Percentiles rank a stretch among this genome's conserved stretches.
phyloP scores from a whole-genome alignment of 2,329 filamentous ascomycete species.

The Lasiodiplodia hormozganensis region DNA sequence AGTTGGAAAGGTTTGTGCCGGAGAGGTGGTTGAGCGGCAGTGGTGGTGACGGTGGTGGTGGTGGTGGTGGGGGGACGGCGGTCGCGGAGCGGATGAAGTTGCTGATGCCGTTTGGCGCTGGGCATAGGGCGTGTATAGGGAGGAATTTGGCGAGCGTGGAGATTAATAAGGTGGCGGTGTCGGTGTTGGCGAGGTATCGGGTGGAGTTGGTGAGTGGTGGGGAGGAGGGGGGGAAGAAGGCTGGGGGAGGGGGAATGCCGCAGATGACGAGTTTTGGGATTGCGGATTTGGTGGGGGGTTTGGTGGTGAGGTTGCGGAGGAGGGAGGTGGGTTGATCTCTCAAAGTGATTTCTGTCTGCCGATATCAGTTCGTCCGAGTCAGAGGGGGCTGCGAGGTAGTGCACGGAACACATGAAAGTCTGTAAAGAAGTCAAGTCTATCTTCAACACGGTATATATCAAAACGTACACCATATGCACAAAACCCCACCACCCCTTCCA shows the following conservation, averaged over 20 bases:
- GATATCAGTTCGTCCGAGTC: too few relatives aligned
- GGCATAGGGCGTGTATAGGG: constrained; percentile 18
- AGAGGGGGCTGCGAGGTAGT: too few relatives aligned
- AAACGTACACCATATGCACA: not conserved
- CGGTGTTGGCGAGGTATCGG: constrained; percentile 6
- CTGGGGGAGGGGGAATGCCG: not conserved
- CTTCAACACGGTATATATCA: too few relatives aligned
- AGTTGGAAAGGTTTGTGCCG: not conserved
- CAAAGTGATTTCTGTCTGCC: too few relatives aligned
- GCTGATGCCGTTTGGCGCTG: constrained; percentile 12
- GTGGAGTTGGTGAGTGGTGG: not conserved
- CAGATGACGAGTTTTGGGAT: constrained; percentile 12
- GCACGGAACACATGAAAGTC: too few relatives aligned
- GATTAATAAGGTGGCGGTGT: constrained; percentile 2
- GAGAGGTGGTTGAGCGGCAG: not conserved
- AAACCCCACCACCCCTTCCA: too few relatives aligned
- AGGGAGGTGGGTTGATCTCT: not conserved
- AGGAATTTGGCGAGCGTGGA: constrained; percentile 15
- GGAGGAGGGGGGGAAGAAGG: not conserved
- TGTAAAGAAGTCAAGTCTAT: too few relatives aligned
- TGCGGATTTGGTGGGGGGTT: constrained; percentile 4
- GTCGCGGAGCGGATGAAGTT: not conserved
- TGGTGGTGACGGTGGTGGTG: not conserved
- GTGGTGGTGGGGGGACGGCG: too few relatives aligned
- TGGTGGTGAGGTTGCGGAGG: constrained; percentile 13